phyloP scores from a whole-genome alignment of 345 rosid species.

The Hypericum androsaemum region DNA sequence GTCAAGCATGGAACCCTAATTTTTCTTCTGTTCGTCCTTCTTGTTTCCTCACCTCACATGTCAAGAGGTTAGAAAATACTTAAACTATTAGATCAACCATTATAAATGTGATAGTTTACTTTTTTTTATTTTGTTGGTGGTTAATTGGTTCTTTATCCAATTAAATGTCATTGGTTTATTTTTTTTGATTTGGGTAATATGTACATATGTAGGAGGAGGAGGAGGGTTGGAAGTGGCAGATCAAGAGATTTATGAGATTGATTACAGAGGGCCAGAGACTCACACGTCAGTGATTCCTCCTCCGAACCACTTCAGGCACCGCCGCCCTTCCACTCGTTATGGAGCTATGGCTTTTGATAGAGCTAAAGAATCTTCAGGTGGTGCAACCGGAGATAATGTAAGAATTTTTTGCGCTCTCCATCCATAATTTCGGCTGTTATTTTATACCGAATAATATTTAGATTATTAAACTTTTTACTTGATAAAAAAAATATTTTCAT shows the following conservation, averaged over 20 bases:
- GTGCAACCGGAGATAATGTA: constrained; percentile 10
- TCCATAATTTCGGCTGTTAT: too few relatives aligned
- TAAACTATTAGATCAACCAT: too few relatives aligned
- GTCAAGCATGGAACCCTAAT: constrained; percentile 7
- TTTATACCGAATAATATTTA: too few relatives aligned
- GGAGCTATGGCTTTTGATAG: background rate
- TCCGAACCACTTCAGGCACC: constrained; percentile 23
- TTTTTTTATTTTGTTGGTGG: background rate
- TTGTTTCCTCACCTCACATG: constrained; percentile 10
- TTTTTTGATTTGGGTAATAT: too few relatives aligned
- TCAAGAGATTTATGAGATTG: constrained; percentile 30
- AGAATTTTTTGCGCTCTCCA: background rate
- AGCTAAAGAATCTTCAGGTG: constrained; percentile 10
- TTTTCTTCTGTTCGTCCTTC: constrained; percentile 24
- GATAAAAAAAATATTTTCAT: too few relatives aligned
- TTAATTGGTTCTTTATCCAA: background rate
- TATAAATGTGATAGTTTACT: too few relatives aligned
- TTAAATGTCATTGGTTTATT: background rate
- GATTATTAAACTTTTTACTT: too few relatives aligned
- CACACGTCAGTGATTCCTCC: constrained; percentile 34
- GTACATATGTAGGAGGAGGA: too few relatives aligned
- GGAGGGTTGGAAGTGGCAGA: constrained; percentile 10
- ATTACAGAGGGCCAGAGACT: constrained; percentile 50
- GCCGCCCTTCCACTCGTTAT: constrained; percentile 16
- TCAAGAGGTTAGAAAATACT: constrained; percentile 21